Evolutionary conservation across 345 rosid species (phyloP), one percentile per base, ranked within the genome.

Genomic region (Erucastrum elatum): DNA sequence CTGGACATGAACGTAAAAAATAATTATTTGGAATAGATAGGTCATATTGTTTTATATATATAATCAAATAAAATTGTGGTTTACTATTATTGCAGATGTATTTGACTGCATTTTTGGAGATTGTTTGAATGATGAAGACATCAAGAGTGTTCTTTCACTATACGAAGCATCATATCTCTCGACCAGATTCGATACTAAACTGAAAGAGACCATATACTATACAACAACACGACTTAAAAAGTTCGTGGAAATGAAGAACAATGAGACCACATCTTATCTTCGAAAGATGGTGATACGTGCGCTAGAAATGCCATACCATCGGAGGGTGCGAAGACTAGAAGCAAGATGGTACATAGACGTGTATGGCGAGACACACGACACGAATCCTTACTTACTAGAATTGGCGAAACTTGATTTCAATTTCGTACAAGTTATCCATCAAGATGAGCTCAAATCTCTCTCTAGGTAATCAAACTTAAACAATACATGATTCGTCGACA

Each of bases 121-220:
- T 35, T 67, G 61, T 15, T 41, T 68, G 26, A 15, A 27, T 25
- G 68, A 79, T 33, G 61, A 68, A 59, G 86, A 83, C 60, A 55
- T 34, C 27, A 49, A 70, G 59, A 73, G 81, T 72, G 7, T 80
- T 72, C 82, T 86, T 16, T 61, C 71, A 39, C 26, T 84, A 33
- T 86, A 84, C 25, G 85, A 84, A 74, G 86, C 84, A 41, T 84
- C 86, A 8, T 75, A 63, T 37, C 78, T 75, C 46, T 59, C 51
- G 13, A 61, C 70, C 33, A 74, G 70, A 15, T 59, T 72, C 8
- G 85, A 84, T 61, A 64, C 29, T 6, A 80, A 74, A 9, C 16
- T 86, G 29, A 82, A 80, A 21, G 76, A 84, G 27, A 83, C 79
- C 37, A 75, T 68, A 82, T 37, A 7, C 2, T 71, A 72, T 10